Evolutionary conservation across 495 filamentous ascomycete species (phyloP), one percentile per base, ranked within the genome.

Genomic region (Xylaria telfairii): DNA sequence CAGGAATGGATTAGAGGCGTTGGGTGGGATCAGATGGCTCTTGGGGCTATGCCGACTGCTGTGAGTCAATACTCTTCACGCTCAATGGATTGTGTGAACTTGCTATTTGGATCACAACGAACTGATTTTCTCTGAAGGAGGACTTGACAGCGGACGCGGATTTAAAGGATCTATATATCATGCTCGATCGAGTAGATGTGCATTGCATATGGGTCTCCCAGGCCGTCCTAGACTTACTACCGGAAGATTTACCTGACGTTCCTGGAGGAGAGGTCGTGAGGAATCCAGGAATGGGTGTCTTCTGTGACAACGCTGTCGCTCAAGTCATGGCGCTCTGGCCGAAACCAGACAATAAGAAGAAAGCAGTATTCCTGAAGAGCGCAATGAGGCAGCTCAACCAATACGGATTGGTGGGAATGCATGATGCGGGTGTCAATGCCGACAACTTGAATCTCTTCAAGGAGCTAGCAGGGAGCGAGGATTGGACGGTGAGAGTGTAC

Each of bases 271-370:
- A 90, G 54, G 82, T 91, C 21, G 76, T 88, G 12, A 80, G 81
- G 19, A 74, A 81, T 4, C 89, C 89, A 0, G 88, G 88, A 1
- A 81, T 80, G 73, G 89, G 90, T n/a, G 89, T 92, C 12, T 91
- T 91, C 74, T 92, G 90, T 73, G 89, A 92, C 74, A 91, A 91
- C 75, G 88, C 89, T 2, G 90, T 91, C 83, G 88, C 90, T 63
- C 78, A 90, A 28, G 83, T 90, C 21, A 78, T 80, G 56, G 75
- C 79, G 12, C 63, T 87, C 17, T 90, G 87, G 82, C 88, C 88
- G 1, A 83, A 82, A 65, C 88, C 88, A 1, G 80, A 80, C 51
- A 72, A 71, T 5, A 80, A 78, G 17, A 81, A 82, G 67, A 90
- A 87, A 67, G 79, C 75, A 32, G 69, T 75, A 57, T 88, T 83